A percentile compares a stretch with the other conserved stretches of the same genome.
These are phyloP conservation scores for Lachnellula hyalina DNA, from an alignment of 2,329 filamentous ascomycete genomes.

Conservation along the genomic window DNA sequence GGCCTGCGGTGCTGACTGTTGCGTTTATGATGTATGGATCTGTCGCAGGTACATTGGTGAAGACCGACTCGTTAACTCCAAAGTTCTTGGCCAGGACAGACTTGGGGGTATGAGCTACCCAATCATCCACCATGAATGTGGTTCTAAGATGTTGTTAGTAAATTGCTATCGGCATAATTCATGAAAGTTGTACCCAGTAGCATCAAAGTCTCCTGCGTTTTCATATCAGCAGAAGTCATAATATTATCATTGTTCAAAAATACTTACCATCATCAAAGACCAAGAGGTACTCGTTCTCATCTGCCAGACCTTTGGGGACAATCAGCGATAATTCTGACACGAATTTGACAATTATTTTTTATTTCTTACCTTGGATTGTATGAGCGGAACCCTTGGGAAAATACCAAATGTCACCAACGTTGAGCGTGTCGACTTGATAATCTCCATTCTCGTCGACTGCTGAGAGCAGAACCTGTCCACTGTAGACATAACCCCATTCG, in stretches of 20 bases:
- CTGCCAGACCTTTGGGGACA: constrained; percentile 43
- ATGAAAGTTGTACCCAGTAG: constrained; percentile 33
- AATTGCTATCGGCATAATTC: background rate
- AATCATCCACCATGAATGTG: constrained; percentile 67
- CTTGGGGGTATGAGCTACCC: constrained; percentile 61
- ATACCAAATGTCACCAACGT: constrained; percentile 63
- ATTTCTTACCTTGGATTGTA: constrained; percentile 46
- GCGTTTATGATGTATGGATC: constrained; percentile 59
- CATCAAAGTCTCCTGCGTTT: constrained; percentile 53
- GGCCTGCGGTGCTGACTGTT: constrained; percentile 44
- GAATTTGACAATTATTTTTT: background rate
- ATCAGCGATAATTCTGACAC: background rate
- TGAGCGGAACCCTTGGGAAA: constrained; percentile 62
- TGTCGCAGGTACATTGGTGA: constrained; percentile 50
- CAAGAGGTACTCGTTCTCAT: constrained; percentile 63
- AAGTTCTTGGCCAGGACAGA: constrained; percentile 65
- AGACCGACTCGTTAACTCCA: constrained; percentile 54
- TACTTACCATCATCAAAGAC: constrained; percentile 55
- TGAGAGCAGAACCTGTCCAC: constrained; percentile 51
- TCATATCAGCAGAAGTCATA: background rate
- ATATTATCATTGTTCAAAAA: background rate
- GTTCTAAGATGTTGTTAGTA: constrained; percentile 38
- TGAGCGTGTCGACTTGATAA: constrained; percentile 49
- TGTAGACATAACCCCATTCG: constrained; percentile 61
- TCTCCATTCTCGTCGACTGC: constrained; percentile 58